Evolutionary conservation across 139 green algal species (phyloP), one percentile per base, ranked within the genome.

Genomic region (Auxenochlorella pyrenoidosa): DNA sequence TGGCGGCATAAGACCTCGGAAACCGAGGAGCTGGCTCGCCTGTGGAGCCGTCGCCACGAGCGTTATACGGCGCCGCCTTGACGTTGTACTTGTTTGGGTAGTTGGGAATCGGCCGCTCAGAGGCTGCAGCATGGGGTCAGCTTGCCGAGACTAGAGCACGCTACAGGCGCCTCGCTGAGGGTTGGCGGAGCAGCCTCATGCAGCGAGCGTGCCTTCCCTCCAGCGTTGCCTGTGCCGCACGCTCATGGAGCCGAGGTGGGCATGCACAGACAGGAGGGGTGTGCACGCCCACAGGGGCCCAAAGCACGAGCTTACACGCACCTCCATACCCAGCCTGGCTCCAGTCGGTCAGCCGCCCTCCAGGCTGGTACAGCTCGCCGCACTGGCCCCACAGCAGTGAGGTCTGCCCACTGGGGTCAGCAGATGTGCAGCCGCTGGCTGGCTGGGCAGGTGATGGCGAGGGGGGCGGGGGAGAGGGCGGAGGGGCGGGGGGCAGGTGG

Each of bases 331-430:
- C 80, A 3, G 80, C 80, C 38, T 76, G 41, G 80, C 80, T 85
- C 80, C 80, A 85, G 63, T 85, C 80, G 13, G 28, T 44, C 40
- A 85, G 28, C 5, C 80, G 60, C 24, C 80, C 80, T 0, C 80
- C 80, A 15, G 80, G 63, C 3, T 43, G 59, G 63, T 85, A 85
- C 59, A 85, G 60, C 80, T 85, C 80, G 24, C 80, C 80, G 21
- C 19, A 43, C 34, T 71, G 36, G 28, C 80, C 80, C 80, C 80
- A 85, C 63, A 85, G 60, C 26, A 12, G 16, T 0, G 80, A 85
- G 38, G 63, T 44, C 80, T 85, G 80, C 8, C 30, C 24, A 15
- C 71, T 59, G 10, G 26, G 18, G 51, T 51, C 32, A 3, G 43
- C n/a, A 4, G 54, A 13, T 13, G 54, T 24, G 54, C 54, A 63